phyloP scores from a whole-genome alignment of 306 rosid genomes.

The Potentilla sterilis region DNA sequence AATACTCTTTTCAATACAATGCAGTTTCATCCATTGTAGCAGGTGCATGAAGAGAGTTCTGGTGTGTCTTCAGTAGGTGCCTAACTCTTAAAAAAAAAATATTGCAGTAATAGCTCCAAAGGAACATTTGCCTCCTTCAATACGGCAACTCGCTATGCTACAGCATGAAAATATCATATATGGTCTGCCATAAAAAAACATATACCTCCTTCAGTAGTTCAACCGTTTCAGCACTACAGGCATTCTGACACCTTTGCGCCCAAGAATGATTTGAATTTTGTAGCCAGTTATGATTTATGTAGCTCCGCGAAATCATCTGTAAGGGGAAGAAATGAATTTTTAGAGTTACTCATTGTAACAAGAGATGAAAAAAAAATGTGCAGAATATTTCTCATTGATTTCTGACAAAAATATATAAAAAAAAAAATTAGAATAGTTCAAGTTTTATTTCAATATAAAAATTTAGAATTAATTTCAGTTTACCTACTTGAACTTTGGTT shows the following conservation, averaged over 20 bases:
- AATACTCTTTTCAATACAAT: constrained; percentile 16
- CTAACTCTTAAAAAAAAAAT: background rate
- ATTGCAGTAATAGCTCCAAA: constrained; percentile 8
- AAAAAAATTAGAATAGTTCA: background rate
- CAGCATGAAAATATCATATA: background rate
- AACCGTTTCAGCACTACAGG: constrained; percentile 69
- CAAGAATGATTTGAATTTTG: constrained; percentile 62
- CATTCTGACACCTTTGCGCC: constrained; percentile 69
- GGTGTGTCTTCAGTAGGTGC: background rate
- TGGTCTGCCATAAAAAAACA: constrained; percentile 28
- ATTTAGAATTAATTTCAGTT: too few relatives aligned
- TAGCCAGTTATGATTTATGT: constrained; percentile 71
- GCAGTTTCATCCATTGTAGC: constrained; percentile 17
- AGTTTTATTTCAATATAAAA: background rate
- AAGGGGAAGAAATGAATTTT: constrained; percentile 20
- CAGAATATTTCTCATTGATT: background rate
- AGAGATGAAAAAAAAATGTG: background rate
- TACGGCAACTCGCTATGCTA: background rate
- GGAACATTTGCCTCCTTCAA: background rate
- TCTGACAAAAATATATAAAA: constrained; percentile 11
- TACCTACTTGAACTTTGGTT: too few relatives aligned
- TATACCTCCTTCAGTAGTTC: constrained; percentile 93
- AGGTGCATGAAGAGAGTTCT: constrained; percentile 12
- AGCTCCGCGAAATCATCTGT: constrained; percentile 71
- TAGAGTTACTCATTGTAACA: constrained; percentile 25